Evolutionary conservation across 345 rosid species (phyloP).

Genomic region (Leavenworthia alabamica): DNA sequence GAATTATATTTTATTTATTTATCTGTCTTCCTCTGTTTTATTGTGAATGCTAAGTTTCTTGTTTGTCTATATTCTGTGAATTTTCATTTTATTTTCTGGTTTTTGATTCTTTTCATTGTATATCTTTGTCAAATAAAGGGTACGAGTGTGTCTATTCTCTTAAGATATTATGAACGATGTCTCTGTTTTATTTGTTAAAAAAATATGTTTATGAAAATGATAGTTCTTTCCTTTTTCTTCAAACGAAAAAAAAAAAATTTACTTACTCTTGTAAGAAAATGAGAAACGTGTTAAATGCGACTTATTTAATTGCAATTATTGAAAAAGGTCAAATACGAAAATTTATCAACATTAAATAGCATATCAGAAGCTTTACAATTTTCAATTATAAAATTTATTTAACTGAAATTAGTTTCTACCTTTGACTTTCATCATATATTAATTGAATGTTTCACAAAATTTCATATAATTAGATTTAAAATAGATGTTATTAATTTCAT

Average conservation of each 20-base stretch:
- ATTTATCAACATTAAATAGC: neutral
- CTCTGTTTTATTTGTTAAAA: conserved; percentile 7
- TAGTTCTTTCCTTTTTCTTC: neutral
- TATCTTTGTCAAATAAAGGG: conserved; percentile 15
- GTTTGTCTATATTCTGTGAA: neutral
- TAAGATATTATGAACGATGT: neutral
- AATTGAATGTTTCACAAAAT: neutral
- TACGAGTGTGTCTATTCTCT: neutral
- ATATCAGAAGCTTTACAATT: neutral
- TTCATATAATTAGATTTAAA: neutral
- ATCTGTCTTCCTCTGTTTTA: neutral
- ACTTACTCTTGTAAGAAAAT: neutral
- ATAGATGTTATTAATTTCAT: neutral
- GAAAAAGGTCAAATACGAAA: neutral
- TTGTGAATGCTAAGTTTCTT: conserved; percentile 20
- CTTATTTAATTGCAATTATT: neutral
- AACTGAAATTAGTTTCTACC: neutral
- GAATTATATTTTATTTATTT: neutral
- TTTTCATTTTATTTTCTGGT: neutral
- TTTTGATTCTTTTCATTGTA: conserved; percentile 16
- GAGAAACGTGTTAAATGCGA: conserved; percentile 9
- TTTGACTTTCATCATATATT: neutral
- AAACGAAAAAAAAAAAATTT: neutral
- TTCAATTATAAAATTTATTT: neutral
- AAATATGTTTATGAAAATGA: conserved; percentile 9